Percentiles rank a stretch among this genome's conserved stretches.
Evolutionary conservation across 78 protist species (phyloP).

Genomic region (Monosiga brevicollis): DNA sequence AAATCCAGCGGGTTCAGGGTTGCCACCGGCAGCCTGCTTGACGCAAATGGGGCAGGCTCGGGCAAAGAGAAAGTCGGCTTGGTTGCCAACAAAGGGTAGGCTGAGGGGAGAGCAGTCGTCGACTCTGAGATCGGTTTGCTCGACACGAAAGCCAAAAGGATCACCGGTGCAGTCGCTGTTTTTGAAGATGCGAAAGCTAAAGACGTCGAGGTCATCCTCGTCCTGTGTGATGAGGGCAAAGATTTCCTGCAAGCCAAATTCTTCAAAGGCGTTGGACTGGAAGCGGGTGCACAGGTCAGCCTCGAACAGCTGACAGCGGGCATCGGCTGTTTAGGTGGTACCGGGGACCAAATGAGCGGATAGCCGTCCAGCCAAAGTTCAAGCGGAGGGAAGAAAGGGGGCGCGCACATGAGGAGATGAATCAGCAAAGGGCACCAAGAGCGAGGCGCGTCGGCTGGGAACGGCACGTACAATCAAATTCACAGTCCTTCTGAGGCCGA

Average conservation of each 20-base stretch:
- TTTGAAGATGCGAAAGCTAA: not conserved
- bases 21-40: too few species aligned
- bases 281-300: not conserved
- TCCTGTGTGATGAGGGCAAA: not conserved
- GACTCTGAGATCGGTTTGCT: not conserved
- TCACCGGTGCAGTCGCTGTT: not conserved
- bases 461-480: too few species aligned
- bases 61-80: not conserved
- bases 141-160: not conserved
- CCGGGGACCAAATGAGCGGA: too few species aligned
- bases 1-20: too few species aligned
- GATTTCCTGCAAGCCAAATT: not conserved
- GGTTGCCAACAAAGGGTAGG: not conserved
- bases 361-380: too few species aligned
- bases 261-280: not conserved
- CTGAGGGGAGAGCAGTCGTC: not conserved
- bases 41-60: not conserved
- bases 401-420: too few species aligned
- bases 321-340: too few species aligned
- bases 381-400: too few species aligned
- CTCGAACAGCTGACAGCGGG: not conserved
- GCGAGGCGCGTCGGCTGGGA: too few species aligned
- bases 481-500: not conserved
- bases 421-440: too few species aligned
- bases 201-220: not conserved